Evolutionary conservation across 345 rosid species (phyloP).

Genomic region (Eucalyptus albens): DNA sequence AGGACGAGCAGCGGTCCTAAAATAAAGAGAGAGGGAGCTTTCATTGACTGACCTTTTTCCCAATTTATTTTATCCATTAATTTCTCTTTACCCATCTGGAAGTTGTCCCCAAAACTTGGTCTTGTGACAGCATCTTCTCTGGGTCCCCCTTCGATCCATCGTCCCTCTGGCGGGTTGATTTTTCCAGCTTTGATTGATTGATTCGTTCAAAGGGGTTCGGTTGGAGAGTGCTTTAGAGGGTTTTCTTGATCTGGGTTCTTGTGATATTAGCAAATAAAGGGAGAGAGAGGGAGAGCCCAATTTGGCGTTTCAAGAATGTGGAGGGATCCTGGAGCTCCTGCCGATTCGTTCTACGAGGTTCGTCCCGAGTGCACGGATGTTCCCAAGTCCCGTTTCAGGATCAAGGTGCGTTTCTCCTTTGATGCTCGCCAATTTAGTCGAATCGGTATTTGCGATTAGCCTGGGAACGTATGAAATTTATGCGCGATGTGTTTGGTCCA

Average conservation of each 20-base stretch:
- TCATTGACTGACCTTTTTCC: not conserved
- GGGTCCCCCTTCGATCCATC: not conserved
- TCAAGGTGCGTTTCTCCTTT: slow-evolving; percentile 43
- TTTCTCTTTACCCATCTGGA: not conserved
- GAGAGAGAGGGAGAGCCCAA: not conserved
- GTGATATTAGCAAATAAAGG: not conserved
- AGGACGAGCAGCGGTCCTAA: not conserved
- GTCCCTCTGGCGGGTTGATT: not conserved
- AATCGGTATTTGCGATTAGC: not conserved
- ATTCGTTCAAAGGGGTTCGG: not conserved
- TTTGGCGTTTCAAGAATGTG: slow-evolving; percentile 35
- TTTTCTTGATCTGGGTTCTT: not conserved
- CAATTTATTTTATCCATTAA: not conserved
- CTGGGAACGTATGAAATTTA: not conserved
- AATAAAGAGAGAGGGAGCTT: not conserved
- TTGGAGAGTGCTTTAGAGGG: not conserved
- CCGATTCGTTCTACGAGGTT: slow-evolving; percentile 86
- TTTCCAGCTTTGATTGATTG: not conserved
- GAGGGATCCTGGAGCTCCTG: slow-evolving; percentile 45
- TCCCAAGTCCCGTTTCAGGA: slow-evolving; percentile 80
- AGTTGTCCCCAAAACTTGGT: not conserved
- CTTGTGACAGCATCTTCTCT: not conserved
- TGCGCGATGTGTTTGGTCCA: not conserved
- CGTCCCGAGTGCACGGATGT: slow-evolving; percentile 93
- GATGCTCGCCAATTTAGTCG: not conserved